Percentiles rank a stretch among this genome's conserved stretches.
Conservation (phyloP, 108 stramenopile species). For the Skeletonema menzelii region DNA sequence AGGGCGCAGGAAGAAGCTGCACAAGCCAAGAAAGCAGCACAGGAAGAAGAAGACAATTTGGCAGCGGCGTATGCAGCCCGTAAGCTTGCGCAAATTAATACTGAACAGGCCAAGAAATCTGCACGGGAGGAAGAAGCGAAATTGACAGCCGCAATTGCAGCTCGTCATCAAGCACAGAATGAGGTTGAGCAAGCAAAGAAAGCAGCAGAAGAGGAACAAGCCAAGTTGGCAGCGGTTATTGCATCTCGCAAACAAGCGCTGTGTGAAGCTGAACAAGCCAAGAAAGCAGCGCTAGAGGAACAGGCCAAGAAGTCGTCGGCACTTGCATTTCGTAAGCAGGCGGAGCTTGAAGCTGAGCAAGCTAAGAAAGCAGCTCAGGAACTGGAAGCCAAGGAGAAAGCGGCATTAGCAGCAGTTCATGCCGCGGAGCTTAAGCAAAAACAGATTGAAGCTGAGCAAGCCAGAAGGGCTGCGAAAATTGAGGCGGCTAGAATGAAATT, state of each 20-base stretch:
- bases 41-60: neutral
- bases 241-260: too few species aligned
- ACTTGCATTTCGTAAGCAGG: neutral
- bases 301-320: too few species aligned
- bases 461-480: too few species aligned
- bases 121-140: neutral
- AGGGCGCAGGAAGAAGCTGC: neutral
- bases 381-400: neutral
- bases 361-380: neutral
- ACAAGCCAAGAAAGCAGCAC: neutral
- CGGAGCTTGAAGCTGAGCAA: neutral
- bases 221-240: neutral
- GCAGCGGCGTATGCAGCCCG: neutral
- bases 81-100: too few species aligned
- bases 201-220: neutral
- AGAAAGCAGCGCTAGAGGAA: neutral
- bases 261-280: neutral
- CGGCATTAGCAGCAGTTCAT: neutral
- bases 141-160: too few species aligned
- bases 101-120: too few species aligned
- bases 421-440: neutral
- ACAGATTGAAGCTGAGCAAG: too few species aligned
- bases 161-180: too few species aligned
- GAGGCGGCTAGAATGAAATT: too few species aligned
- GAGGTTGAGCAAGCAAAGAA: neutral